Evolutionary conservation across 1,139 yeast genomes (phyloP), one percentile per base, ranked within the genome.

Genomic region (Suhomyces bribrorum): DNA sequence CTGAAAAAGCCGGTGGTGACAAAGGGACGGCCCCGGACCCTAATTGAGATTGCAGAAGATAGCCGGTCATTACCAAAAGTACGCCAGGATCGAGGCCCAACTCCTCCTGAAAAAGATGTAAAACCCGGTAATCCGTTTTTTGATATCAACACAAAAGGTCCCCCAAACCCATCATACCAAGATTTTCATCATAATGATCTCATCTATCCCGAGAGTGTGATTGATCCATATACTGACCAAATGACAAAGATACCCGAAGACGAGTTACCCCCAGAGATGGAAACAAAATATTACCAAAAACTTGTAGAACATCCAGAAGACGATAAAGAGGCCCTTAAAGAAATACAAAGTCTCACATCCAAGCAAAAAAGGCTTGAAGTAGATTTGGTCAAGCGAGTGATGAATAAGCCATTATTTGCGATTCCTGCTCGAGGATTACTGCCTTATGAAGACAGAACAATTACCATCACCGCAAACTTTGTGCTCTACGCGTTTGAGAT

Each of bases 401-500:
- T 69, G 74, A 63, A 65, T 43, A 52, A 61, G 17, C 71, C 73
- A 0, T 49, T 68, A 26, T 43, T 61, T 15, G 40, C 56, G 5
- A 37, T 50, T 22, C 34, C 38, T 5, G 44, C 48, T 7, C 30
- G 36, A 3, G 57, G 57, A 0, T 34, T 41, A 3, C 48, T 46
- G 7, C 36, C 43, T 11, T 56, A 48, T 32, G 48, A 53, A 14
- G 57, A 51, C 7, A 40, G 44, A 31, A 46, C 44, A 9, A 42
- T 61, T 14, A 49, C 53, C 1, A 56, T 70, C 12, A 59, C 73
- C 1, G 55, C 58, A 20, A 63, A 61, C 36, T 57, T 61, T 36
- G 40, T 69, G 1, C 35, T 70, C 9, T 71, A 71, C 40, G 34
- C 64, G 3, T 54, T 69, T 32, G 76, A 72, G 46, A 49, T 67